A percentile compares a stretch with the other conserved stretches of the same genome.
Conservation (phyloP, 1,284 basidiomycete species). For the Apiotrichum porosum region DNA sequence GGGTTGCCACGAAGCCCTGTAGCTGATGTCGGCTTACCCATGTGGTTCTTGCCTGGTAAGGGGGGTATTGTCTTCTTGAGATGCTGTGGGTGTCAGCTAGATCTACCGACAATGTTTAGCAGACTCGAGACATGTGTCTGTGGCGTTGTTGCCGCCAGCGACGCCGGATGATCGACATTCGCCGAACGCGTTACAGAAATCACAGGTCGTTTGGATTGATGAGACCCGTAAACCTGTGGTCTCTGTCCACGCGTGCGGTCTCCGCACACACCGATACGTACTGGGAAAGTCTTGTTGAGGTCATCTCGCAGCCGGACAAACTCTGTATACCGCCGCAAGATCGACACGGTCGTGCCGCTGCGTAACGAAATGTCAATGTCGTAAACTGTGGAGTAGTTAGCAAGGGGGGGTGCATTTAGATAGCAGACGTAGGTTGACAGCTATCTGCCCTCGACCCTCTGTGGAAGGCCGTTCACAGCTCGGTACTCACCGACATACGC, state of each 20-base stretch:
- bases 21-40: too few species aligned
- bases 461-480: too few species aligned
- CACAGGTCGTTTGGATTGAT: too few species aligned
- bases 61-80: conserved; percentile 32
- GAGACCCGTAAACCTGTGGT: too few species aligned
- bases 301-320: conserved; percentile 33
- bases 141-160: too few species aligned
- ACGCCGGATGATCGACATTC: too few species aligned
- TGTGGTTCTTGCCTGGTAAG: conserved; percentile 43
- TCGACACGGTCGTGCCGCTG: conserved; percentile 30
- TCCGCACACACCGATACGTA: too few species aligned
- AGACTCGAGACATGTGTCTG: too few species aligned
- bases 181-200: too few species aligned
- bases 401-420: not conserved
- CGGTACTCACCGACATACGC: conserved; percentile 46
- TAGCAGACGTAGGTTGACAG: too few species aligned
- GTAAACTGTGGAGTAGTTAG: conserved; percentile 34
- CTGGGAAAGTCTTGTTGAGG: conserved; percentile 27
- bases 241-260: too few species aligned
- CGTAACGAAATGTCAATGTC: conserved; percentile 38
- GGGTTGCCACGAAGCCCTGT: not conserved
- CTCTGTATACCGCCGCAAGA: conserved; percentile 40
- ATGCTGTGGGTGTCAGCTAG: conserved; percentile 20
- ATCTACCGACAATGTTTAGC: conserved; percentile 24
- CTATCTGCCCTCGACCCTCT: too few species aligned